Conservation (phyloP, 2,329 filamentous ascomycete species). For the Neonectria ditissima region DNA sequence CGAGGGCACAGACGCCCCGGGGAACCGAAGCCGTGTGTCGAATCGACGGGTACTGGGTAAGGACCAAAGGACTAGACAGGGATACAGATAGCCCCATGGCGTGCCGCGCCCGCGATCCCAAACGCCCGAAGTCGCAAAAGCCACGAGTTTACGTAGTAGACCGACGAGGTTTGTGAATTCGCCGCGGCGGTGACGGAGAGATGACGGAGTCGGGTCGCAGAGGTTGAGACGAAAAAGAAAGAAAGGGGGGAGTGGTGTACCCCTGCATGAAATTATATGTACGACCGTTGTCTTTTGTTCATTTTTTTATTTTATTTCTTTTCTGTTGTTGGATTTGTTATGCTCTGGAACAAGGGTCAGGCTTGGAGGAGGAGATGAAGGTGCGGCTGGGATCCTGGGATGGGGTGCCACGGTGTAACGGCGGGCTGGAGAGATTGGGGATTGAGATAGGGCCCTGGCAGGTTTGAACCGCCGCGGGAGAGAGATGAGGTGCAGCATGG, state of each 20-base stretch:
- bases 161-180: too few species aligned
- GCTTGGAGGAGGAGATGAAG: slow-evolving; percentile 23
- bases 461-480: slow-evolving; percentile 9
- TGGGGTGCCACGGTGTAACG: slow-evolving; percentile 21
- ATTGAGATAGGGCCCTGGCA: too few species aligned
- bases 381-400: slow-evolving; percentile 15
- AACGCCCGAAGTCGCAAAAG: slow-evolving; percentile 4
- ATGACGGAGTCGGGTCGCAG: not conserved
- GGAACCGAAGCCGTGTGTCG: slow-evolving; percentile 15
- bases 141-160: not conserved
- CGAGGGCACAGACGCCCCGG: slow-evolving; percentile 25
- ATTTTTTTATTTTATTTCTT: not conserved
- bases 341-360: slow-evolving; percentile 13
- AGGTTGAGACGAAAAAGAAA: slow-evolving; percentile 7
- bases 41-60: not conserved
- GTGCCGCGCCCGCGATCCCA: not conserved
- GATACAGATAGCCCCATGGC: not conserved
- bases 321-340: slow-evolving; percentile 7
- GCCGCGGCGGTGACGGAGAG: not conserved
- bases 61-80: not conserved
- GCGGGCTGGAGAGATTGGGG: not conserved
- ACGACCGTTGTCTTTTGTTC: slow-evolving; percentile 15
- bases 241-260: not conserved
- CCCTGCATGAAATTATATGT: slow-evolving; percentile 31
- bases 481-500: slow-evolving; percentile 27